Conservation (phyloP, 2,329 filamentous ascomycete species). For the Xylariomycetidae sp. region DNA sequence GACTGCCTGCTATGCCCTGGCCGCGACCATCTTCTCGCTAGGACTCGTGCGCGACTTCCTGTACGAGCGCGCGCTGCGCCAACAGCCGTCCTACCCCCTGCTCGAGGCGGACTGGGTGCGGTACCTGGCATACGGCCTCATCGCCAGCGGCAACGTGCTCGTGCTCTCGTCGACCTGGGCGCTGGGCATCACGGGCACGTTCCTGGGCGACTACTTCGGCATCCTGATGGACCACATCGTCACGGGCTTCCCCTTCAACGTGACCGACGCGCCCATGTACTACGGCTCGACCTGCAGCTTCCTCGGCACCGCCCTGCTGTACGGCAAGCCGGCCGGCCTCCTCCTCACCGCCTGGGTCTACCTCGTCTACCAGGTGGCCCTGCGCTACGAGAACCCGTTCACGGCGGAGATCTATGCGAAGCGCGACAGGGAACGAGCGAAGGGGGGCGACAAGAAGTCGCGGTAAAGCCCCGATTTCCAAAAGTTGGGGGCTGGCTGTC, state of each 20-base stretch:
- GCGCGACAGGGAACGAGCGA: slow-evolving; percentile 58
- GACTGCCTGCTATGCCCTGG: slow-evolving; percentile 84
- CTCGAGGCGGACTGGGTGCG: slow-evolving; percentile 58
- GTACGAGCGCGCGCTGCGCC: slow-evolving; percentile 77
- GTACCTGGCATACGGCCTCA: slow-evolving; percentile 64
- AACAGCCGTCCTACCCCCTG: slow-evolving; percentile 69
- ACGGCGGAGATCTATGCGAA: slow-evolving; percentile 90
- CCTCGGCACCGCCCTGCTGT: slow-evolving; percentile 77
- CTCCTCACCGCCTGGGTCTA: slow-evolving; percentile 71
- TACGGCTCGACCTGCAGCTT: slow-evolving; percentile 91
- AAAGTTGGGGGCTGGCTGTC: too few species aligned
- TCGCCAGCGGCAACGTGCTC: slow-evolving; percentile 73
- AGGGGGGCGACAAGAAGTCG: slow-evolving; percentile 45
- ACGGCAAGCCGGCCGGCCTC: slow-evolving; percentile 82
- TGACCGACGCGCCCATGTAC: slow-evolving; percentile 93
- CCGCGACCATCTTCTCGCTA: slow-evolving; percentile 82
- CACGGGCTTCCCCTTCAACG: slow-evolving; percentile 92
- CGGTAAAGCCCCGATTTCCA: slow-evolving; percentile 34
- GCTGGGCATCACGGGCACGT: slow-evolving; percentile 91
- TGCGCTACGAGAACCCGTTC: slow-evolving; percentile 90
- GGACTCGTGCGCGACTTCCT: slow-evolving; percentile 84
- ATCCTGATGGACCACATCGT: slow-evolving; percentile 96
- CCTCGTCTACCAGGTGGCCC: slow-evolving; percentile 72
- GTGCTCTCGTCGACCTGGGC: slow-evolving; percentile 88
- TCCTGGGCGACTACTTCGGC: slow-evolving; percentile 97